Base-by-base conservation (phyloP, 192 early-diverging fungal genomes). In the Rhizoclosmatium globosum region DNA sequence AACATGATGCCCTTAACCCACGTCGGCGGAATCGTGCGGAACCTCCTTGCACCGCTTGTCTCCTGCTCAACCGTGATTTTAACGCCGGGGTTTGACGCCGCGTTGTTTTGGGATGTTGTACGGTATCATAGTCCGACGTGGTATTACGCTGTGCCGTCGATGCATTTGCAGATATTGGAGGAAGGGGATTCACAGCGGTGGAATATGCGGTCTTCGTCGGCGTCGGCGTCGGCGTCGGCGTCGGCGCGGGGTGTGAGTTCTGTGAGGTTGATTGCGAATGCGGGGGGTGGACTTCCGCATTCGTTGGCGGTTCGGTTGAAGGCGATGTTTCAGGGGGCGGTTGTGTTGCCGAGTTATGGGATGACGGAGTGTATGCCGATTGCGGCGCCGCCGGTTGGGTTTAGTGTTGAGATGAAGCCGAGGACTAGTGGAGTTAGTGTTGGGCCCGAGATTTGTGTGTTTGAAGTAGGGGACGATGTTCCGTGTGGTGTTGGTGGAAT, bases 21-120 rank as follows among this genome's bases (percentile, higher is more conserved):
- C 41, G 93, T 94, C 4, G 94, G 94, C 72, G 94, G 94, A 13
- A 83, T 95, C 48, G 85, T 95, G 13, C 89, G 93, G 62, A 93
- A 92, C 42, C 80, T 91, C 64, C 83, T 95, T 23, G 84, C 94
- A 4, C 87, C 93, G 9, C 83, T 95, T 9, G 84, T 87, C 19
- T 83, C 91, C 15, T 91, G 92, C 47, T 92, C 92, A 21, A 81
- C 89, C 1, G 88, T 87, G 2, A 90, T 93, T 4, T 79, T 94
- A 69, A 93, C 92, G 15, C 57, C 66, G 39, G 79, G 57, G 44
- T 85, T 82, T 64, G 79, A 75, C 76, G 46, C 77, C 38, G 43
- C 44, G 44, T 68, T 59, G n/a, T 85, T 74, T 75, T 81, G 69
- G 62, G 82, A 60, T 66, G 68, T 82, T 68, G 58, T 82, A 58